These are phyloP conservation scores for Davidsoniella neocaledoniae DNA, from an alignment of 2,329 filamentous ascomycete genomes.

Conservation along the genomic window DNA sequence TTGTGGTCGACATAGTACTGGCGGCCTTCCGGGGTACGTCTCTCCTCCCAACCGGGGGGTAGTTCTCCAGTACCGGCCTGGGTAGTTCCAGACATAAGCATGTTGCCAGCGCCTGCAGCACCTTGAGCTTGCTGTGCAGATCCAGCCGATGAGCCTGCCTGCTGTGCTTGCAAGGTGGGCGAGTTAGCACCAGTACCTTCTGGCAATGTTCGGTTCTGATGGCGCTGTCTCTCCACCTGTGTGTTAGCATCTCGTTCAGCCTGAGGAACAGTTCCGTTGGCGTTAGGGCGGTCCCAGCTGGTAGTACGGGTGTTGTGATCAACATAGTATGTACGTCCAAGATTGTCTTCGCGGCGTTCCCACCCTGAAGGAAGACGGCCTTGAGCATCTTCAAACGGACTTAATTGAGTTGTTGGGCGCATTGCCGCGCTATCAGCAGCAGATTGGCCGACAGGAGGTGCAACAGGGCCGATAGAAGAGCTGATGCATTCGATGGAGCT, in stretches of 20 bases:
- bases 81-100: slow-evolving; percentile 88
- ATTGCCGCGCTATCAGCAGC: slow-evolving; percentile 16
- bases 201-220: slow-evolving; percentile 88
- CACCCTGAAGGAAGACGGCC: slow-evolving; percentile 83
- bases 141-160: slow-evolving; percentile 22
- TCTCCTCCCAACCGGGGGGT: slow-evolving; percentile 89
- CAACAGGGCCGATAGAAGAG: slow-evolving; percentile 12
- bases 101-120: slow-evolving; percentile 44
- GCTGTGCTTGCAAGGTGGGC: slow-evolving; percentile 50
- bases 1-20: slow-evolving; percentile 98
- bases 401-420: slow-evolving; percentile 34
- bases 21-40: slow-evolving; percentile 85
- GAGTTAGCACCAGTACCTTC: slow-evolving; percentile 94
- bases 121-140: slow-evolving; percentile 20
- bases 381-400: slow-evolving; percentile 92
- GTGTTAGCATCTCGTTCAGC: slow-evolving; percentile 72
- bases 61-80: slow-evolving; percentile 90
- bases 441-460: slow-evolving; percentile 11
- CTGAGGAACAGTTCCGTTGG: slow-evolving; percentile 58
- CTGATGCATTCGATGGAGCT: slow-evolving; percentile 28
- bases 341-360: slow-evolving; percentile 89
- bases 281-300: slow-evolving; percentile 83
- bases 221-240: slow-evolving; percentile 78
- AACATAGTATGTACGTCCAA: slow-evolving; percentile 93
- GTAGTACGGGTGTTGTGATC: slow-evolving; percentile 95